phyloP scores from a whole-genome alignment of 2,329 filamentous ascomycete genomes.

The Cadophora luteo-olivacea region DNA sequence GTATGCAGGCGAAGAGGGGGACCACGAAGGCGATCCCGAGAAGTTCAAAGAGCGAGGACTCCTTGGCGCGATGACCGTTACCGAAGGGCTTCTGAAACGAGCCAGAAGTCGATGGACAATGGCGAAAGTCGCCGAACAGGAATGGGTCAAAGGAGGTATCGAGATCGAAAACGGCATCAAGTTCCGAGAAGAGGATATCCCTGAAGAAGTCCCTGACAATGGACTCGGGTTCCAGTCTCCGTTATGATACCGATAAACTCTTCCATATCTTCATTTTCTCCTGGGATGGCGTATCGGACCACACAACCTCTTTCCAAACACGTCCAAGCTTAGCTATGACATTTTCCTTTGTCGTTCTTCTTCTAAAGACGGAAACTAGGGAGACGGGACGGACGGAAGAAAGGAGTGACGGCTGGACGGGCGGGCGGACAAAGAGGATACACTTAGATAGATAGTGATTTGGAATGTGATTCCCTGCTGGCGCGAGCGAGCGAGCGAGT shows the following conservation, averaged over 20 bases:
- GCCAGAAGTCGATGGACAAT: slow-evolving; percentile 80
- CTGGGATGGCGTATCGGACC: not conserved
- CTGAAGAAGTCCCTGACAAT: slow-evolving; percentile 36
- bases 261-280: not conserved
- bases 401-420: not conserved
- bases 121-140: slow-evolving; percentile 71
- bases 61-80: slow-evolving; percentile 78
- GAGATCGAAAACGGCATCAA: slow-evolving; percentile 66
- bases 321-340: not conserved
- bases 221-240: slow-evolving; percentile 5
- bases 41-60: slow-evolving; percentile 70
- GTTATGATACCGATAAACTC: slow-evolving; percentile 4
- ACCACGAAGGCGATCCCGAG: slow-evolving; percentile 74
- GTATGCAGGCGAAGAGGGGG: slow-evolving; percentile 82
- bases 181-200: slow-evolving; percentile 59
- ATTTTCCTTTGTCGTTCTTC: slow-evolving; percentile 2
- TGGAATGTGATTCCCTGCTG: slow-evolving; percentile 1
- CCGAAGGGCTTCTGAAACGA: slow-evolving; percentile 84
- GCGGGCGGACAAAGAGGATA: not conserved
- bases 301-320: not conserved
- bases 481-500: slow-evolving; percentile 14
- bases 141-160: slow-evolving; percentile 82
- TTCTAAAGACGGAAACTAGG: slow-evolving; percentile 10
- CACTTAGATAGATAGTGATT: slow-evolving; percentile 16
- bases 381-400: slow-evolving; percentile 6